These are phyloP conservation scores for Tausonia pullulans DNA, from an alignment of 1,284 basidiomycete genomes.

Conservation along the genomic window DNA sequence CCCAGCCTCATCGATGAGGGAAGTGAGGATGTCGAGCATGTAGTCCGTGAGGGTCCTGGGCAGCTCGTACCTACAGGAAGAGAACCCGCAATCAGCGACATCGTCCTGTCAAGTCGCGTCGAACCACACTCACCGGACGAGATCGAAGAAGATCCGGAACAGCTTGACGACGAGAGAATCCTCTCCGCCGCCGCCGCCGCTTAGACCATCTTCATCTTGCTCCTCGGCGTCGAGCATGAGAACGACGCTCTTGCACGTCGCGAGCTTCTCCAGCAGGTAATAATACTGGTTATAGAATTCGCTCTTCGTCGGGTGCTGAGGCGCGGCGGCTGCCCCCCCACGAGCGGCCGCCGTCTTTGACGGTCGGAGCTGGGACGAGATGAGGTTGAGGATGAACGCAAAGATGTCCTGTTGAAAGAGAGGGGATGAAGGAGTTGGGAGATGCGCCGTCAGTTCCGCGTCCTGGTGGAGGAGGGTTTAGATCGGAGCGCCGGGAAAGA, in stretches of 20 bases:
- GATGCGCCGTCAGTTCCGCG: neutral
- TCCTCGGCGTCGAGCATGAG: conserved; percentile 82
- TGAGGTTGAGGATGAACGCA: neutral
- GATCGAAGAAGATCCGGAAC: conserved; percentile 68
- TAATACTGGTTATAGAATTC: conserved; percentile 79
- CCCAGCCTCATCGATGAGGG: conserved; percentile 76
- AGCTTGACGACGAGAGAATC: conserved; percentile 23
- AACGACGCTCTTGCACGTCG: conserved; percentile 87
- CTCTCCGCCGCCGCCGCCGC: conserved; percentile 34
- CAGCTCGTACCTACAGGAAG: conserved; percentile 46
- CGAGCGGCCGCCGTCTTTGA: conserved; percentile 30
- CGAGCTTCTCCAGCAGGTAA: conserved; percentile 80
- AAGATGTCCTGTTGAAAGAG: conserved; percentile 34
- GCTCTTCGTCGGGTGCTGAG: conserved; percentile 9
- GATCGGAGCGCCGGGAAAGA: neutral
- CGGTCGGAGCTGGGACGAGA: conserved; percentile 51
- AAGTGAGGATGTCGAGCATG: conserved; percentile 76
- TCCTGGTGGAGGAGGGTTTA: neutral
- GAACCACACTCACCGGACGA: conserved; percentile 45
- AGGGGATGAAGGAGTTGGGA: neutral
- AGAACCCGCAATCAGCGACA: neutral
- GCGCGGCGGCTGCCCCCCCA: neutral
- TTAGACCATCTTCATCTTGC: conserved; percentile 58
- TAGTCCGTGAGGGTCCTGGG: conserved; percentile 82
- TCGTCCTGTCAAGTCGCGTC: no score